These are phyloP conservation scores for Pelargonium australe DNA, from an alignment of 441 rosid genomes.

Conservation along the genomic window DNA sequence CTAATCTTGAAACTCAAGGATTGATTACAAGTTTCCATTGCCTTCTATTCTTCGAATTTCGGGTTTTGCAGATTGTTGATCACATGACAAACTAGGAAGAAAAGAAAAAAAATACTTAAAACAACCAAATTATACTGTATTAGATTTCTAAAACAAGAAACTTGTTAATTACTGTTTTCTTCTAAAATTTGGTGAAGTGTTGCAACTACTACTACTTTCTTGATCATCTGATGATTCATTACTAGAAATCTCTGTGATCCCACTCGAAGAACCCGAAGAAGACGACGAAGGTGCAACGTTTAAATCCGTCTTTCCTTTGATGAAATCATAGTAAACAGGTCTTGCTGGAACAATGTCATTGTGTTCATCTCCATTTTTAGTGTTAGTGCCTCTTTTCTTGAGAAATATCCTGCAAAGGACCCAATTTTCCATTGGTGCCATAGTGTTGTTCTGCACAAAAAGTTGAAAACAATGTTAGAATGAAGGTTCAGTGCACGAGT, in stretches of 20 bases:
- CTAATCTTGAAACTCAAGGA: neutral
- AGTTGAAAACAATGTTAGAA: no score
- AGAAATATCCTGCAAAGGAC: neutral
- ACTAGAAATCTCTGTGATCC: conserved; percentile 2
- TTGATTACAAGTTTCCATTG: neutral
- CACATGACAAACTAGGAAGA: no score
- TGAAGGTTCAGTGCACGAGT: no score
- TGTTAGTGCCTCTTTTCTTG: neutral
- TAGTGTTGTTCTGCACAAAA: neutral
- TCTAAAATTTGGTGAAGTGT: neutral
- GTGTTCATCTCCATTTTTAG: no score
- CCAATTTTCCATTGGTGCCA: neutral
- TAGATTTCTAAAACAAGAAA: no score
- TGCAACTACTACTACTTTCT: neutral
- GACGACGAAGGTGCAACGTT: neutral
- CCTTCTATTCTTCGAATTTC: no score
- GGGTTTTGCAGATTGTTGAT: no score
- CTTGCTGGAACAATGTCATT: no score
- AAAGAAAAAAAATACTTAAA: no score
- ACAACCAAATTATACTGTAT: no score
- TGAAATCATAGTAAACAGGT: neutral
- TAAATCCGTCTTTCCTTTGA: neutral
- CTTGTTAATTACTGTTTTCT: neutral
- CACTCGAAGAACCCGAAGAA: neutral
- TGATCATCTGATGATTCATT: neutral